Percentiles rank a stretch among this genome's conserved stretches.
These are phyloP conservation scores for Starmerella roubikii DNA, from an alignment of 805 yeast species.

Conservation along the genomic window DNA sequence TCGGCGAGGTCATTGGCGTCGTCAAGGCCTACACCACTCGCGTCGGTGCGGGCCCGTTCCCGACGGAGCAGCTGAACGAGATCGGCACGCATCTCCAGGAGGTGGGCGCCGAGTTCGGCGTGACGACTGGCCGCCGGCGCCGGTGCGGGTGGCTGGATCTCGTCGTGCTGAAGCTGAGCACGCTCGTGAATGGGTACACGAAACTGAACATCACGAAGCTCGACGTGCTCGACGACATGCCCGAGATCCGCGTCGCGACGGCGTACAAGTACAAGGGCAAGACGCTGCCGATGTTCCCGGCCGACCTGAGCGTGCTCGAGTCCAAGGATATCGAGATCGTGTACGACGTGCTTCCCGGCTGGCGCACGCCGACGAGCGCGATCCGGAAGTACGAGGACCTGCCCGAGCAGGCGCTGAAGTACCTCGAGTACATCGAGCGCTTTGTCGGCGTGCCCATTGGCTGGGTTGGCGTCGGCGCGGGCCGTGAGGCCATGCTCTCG, in stretches of 20 bases:
- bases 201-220: constrained; percentile 84
- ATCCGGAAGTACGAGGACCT: constrained; percentile 58
- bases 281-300: constrained; percentile 72
- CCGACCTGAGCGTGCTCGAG: constrained; percentile 67
- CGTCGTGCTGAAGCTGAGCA: constrained; percentile 84
- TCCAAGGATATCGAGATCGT: constrained; percentile 67
- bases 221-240: constrained; percentile 83
- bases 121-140: constrained; percentile 97
- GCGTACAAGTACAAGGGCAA: constrained; percentile 72
- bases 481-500: constrained; percentile 80
- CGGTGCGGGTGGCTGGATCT: constrained; percentile 99
- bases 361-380: constrained; percentile 74
- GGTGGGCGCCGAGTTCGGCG: constrained; percentile 94
- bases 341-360: constrained; percentile 85
- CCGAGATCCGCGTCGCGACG: constrained; percentile 78
- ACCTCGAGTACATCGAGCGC: constrained; percentile 75
- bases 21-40: constrained; percentile 98
- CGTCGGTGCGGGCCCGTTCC: constrained; percentile 99
- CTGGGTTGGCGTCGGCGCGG: constrained; percentile 99
- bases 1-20: constrained; percentile 79
- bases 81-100: constrained; percentile 76
- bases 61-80: constrained; percentile 85
- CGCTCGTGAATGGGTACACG: constrained; percentile 89
- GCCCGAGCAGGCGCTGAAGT: constrained; percentile 77
- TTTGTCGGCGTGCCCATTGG: constrained; percentile 71